phyloP scores from a whole-genome alignment of 108 stramenopile genomes.

The Aurantiochytrium sp. region DNA sequence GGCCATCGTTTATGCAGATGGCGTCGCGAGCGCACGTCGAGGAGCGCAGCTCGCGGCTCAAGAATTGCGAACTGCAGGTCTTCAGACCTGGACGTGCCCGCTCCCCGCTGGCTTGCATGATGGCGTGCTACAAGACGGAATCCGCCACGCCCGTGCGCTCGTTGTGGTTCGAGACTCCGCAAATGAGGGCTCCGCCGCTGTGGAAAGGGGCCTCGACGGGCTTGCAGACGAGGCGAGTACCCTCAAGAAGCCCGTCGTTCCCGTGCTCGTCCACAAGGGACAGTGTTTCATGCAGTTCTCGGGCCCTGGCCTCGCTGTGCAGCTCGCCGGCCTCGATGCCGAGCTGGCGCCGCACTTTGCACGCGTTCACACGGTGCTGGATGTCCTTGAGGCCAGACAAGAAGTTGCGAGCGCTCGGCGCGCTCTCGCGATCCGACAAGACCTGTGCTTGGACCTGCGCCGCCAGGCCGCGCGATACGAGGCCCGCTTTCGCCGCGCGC shows the following conservation, averaged over 20 bases:
- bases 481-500: not conserved
- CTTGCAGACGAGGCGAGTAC: no score
- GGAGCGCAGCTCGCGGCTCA: not conserved
- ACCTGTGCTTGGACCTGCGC: not conserved
- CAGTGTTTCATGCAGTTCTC: not conserved
- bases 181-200: no score
- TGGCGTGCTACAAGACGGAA: not conserved
- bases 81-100: not conserved
- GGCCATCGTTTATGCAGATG: not conserved
- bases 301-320: not conserved
- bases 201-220: no score
- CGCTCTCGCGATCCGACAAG: not conserved
- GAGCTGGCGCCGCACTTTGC: not conserved
- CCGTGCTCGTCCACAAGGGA: not conserved
- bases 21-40: not conserved
- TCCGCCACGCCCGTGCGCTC: not conserved
- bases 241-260: no score
- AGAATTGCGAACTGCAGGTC: not conserved
- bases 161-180: not conserved
- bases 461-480: not conserved
- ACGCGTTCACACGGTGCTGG: not conserved
- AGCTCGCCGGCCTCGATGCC: not conserved
- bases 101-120: not conserved
- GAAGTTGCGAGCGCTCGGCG: no score
- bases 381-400: not conserved